phyloP scores from a whole-genome alignment of 2,329 filamentous ascomycete genomes.

The Elsinoe perseae region DNA sequence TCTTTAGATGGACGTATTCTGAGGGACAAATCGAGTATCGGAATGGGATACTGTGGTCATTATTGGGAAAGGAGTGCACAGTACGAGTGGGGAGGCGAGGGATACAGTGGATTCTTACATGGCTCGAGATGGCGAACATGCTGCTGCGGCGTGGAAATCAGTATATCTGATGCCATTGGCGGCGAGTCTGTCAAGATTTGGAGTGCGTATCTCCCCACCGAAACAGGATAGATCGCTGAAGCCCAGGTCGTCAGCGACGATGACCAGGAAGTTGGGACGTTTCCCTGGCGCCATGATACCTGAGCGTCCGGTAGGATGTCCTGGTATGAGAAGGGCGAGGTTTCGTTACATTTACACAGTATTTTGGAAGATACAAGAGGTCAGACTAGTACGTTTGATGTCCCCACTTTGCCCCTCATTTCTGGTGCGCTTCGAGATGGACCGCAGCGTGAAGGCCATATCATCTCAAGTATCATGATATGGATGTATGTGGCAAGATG shows the following conservation, averaged over 20 bases:
- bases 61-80: not conserved
- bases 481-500: too few relatives aligned
- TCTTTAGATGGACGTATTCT: not conserved
- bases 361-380: not conserved
- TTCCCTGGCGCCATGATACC: conserved; percentile 24
- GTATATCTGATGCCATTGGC: conserved; percentile 50
- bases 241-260: conserved; percentile 53
- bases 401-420: not conserved
- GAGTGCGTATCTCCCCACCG: conserved; percentile 54
- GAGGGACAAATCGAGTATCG: not conserved
- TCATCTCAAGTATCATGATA: too few relatives aligned
- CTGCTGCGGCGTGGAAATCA: conserved; percentile 57
- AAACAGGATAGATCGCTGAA: conserved; percentile 54
- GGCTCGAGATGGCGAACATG: conserved; percentile 56
- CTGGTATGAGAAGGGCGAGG: not conserved
- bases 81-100: not conserved
- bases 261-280: conserved; percentile 53
- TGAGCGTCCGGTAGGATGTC: not conserved
- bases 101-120: conserved; percentile 36
- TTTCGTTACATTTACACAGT: too few relatives aligned
- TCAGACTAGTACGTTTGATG: not conserved
- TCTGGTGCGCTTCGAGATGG: not conserved
- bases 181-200: conserved; percentile 48
- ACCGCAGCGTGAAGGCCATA: too few relatives aligned
- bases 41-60: too few relatives aligned